A percentile compares a stretch with the other conserved stretches of the same genome.
Evolutionary conservation across 805 yeast genomes (phyloP).

Genomic region (Cyberlindnera misumaiensis): DNA sequence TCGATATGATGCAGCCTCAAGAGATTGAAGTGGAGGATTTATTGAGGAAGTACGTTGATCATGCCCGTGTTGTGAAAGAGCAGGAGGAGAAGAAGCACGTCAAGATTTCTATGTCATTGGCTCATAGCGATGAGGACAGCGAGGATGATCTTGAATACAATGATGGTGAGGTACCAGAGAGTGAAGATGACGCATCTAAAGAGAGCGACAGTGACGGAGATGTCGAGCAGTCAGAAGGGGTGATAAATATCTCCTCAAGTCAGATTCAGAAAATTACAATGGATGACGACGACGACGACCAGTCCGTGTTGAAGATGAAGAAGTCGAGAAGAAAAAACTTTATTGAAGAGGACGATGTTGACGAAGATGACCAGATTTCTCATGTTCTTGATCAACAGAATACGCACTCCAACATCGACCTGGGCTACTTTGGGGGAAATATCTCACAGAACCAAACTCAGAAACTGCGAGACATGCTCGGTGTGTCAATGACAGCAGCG

Average conservation of each 20-base stretch:
- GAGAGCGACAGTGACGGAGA: conserved; percentile 8
- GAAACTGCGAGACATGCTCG: conserved; percentile 8
- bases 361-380: conserved; percentile 5
- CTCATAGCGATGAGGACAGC: conserved; percentile 7
- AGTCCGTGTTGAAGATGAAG: conserved; percentile 2
- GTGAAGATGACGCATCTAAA: conserved; percentile 19
- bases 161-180: conserved; percentile 15
- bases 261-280: conserved; percentile 4
- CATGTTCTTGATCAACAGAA: conserved; percentile 1
- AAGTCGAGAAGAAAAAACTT: conserved; percentile 8
- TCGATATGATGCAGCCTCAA: conserved; percentile 18
- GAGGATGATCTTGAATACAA: conserved; percentile 6
- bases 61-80: conserved; percentile 24
- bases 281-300: conserved; percentile 4
- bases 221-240: not conserved
- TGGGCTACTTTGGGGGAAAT: conserved; percentile 23
- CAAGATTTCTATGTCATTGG: conserved; percentile 16
- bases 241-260: conserved; percentile 2
- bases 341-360: conserved; percentile 13
- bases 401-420: conserved; percentile 7
- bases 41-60: conserved; percentile 17
- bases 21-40: conserved; percentile 19
- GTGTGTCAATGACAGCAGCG: conserved; percentile 17
- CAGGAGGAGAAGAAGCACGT: conserved; percentile 23
- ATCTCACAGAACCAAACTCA: conserved; percentile 13